phyloP scores from a whole-genome alignment of 2,329 filamentous ascomycete genomes.

The Nannizzia gypsea region DNA sequence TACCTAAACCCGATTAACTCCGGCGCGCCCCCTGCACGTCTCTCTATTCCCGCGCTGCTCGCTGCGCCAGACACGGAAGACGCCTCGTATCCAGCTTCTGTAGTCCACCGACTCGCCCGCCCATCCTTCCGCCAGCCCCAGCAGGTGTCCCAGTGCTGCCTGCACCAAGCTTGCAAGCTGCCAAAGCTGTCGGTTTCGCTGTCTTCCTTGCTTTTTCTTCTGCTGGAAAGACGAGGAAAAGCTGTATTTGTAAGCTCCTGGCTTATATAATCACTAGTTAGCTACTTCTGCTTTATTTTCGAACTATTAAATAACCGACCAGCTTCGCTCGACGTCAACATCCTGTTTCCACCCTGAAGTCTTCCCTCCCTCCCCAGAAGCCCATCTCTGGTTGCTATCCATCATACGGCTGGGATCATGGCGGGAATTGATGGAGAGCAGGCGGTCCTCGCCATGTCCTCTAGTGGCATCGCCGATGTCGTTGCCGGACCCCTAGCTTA shows the following conservation, averaged over 20 bases:
- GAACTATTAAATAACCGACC: background rate
- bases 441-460: conserved; percentile 16
- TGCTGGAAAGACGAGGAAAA: background rate
- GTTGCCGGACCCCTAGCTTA: conserved; percentile 17
- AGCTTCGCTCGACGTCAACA: background rate
- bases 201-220: background rate
- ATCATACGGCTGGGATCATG: conserved; percentile 16
- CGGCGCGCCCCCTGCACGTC: background rate
- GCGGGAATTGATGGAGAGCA: conserved; percentile 16
- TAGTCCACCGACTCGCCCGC: background rate
- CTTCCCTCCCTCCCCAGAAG: conserved; percentile 4
- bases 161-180: background rate
- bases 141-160: background rate
- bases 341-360: background rate
- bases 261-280: background rate
- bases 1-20: background rate
- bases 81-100: background rate
- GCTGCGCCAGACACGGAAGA: background rate
- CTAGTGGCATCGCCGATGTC: conserved; percentile 11
- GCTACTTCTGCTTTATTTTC: background rate
- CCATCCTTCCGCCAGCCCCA: background rate
- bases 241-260: background rate
- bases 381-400: background rate
- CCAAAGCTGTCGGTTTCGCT: background rate
- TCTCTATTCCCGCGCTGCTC: too few relatives aligned